phyloP scores from a whole-genome alignment of 257 asterid genomes.

The Solanum commersonii region DNA sequence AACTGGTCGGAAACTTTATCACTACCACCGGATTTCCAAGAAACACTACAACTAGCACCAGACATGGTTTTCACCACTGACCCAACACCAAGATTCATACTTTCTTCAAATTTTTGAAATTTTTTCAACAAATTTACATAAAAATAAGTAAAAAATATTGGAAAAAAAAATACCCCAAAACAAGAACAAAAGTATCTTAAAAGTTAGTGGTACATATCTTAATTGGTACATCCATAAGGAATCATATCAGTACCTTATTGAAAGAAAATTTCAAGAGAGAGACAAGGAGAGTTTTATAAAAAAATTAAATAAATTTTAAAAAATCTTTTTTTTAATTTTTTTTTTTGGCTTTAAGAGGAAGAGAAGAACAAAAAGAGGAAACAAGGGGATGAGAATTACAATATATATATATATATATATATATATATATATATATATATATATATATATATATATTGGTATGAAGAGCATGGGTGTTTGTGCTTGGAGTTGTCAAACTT shows the following conservation, averaged over 20 bases:
- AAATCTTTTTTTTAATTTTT: background rate
- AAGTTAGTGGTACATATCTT: background rate
- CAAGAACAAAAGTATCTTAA: background rate
- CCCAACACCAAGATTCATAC: conserved; percentile 55
- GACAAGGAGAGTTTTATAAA: background rate
- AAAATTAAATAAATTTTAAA: background rate
- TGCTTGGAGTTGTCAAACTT: background rate
- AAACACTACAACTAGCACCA: conserved; percentile 29
- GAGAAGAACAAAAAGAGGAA: background rate
- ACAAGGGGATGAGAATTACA: background rate
- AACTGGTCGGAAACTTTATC: conserved; percentile 66
- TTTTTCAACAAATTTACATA: background rate
- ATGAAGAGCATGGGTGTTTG: background rate
- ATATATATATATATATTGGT: too few relatives aligned
- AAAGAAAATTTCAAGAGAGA: background rate
- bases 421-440: too few relatives aligned
- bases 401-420: background rate
- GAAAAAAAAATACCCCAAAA: background rate
- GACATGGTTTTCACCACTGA: conserved; percentile 36
- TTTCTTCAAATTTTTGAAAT: conserved; percentile 4
- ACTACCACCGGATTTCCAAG: conserved; percentile 48
- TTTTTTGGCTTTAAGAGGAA: background rate
- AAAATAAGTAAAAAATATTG: background rate
- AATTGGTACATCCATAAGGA: conserved; percentile 2
- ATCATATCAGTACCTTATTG: background rate